Evolutionary conservation across 257 asterid species (phyloP).

Genomic region (Solanum chaucha): DNA sequence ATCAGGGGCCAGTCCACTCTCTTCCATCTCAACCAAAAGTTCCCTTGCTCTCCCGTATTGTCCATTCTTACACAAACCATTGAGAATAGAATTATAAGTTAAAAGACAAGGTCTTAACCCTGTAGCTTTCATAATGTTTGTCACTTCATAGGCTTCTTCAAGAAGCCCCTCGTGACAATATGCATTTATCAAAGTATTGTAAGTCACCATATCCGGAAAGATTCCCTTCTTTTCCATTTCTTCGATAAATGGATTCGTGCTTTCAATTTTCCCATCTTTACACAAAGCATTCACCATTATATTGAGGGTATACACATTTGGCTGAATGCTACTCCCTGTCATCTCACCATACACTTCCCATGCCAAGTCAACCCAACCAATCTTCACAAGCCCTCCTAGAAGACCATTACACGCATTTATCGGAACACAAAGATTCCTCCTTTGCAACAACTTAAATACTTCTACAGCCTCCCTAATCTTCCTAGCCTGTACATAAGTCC

Average conservation of each 20-base stretch:
- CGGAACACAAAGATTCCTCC: slow-evolving; percentile 31
- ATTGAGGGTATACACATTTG: slow-evolving; percentile 64
- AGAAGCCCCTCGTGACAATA: slow-evolving; percentile 40
- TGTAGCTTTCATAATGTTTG: slow-evolving; percentile 35
- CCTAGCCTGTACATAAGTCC: slow-evolving; percentile 82
- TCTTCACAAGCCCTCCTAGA: slow-evolving; percentile 64
- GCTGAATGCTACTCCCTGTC: slow-evolving; percentile 22
- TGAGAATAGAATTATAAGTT: slow-evolving; percentile 53
- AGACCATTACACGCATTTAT: slow-evolving; percentile 67
- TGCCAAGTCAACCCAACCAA: slow-evolving; percentile 72
- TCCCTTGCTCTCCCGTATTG: slow-evolving; percentile 38
- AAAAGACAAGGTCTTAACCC: slow-evolving; percentile 48
- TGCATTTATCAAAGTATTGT: slow-evolving; percentile 56
- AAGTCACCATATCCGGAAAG: slow-evolving; percentile 57
- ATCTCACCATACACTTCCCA: slow-evolving; percentile 43
- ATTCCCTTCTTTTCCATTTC: slow-evolving; percentile 56
- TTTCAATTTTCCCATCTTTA: slow-evolving; percentile 45
- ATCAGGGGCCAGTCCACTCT: slow-evolving; percentile 41
- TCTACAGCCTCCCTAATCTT: slow-evolving; percentile 73
- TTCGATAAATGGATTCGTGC: slow-evolving; percentile 17
- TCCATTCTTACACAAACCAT: slow-evolving; percentile 57
- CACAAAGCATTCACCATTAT: slow-evolving; percentile 71
- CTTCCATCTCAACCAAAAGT: slow-evolving; percentile 35
- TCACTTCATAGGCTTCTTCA: slow-evolving; percentile 31
- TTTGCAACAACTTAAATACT: slow-evolving; percentile 33